These are phyloP conservation scores for Wickerhamomyces sydowiorum DNA, from an alignment of 805 yeast species.

Conservation along the genomic window DNA sequence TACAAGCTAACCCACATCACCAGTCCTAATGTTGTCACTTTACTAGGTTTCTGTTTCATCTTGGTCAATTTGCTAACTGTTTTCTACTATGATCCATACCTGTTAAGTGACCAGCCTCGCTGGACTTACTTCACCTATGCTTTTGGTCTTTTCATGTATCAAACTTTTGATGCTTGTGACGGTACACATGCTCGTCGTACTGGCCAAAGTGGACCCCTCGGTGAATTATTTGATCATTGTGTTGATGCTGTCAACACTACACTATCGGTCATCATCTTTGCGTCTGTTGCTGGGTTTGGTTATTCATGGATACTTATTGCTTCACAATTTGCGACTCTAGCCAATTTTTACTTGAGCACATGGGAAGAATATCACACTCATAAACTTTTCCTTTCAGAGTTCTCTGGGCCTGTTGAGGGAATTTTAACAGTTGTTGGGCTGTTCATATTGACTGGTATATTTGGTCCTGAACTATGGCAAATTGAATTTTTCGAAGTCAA, in stretches of 20 bases:
- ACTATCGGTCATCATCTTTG: constrained; percentile 66
- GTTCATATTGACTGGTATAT: constrained; percentile 56
- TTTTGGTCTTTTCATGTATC: constrained; percentile 79
- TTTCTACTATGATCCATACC: constrained; percentile 66
- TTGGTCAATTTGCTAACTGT: constrained; percentile 57
- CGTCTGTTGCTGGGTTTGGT: constrained; percentile 74
- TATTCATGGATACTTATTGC: constrained; percentile 53
- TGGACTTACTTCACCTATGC: constrained; percentile 81
- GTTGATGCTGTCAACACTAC: constrained; percentile 73
- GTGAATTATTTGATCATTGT: constrained; percentile 92
- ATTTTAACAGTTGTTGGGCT: constrained; percentile 55
- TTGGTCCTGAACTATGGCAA: constrained; percentile 70
- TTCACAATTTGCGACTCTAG: constrained; percentile 66
- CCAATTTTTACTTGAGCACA: constrained; percentile 83
- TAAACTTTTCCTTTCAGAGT: constrained; percentile 64
- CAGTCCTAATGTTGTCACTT: constrained; percentile 77
- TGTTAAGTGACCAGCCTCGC: constrained; percentile 53
- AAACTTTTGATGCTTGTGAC: constrained; percentile 94
- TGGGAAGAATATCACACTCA: constrained; percentile 97
- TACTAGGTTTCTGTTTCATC: constrained; percentile 72
- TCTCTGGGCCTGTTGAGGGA: constrained; percentile 96
- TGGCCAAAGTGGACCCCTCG: constrained; percentile 91
- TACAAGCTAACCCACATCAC: not conserved
- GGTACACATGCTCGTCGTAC: constrained; percentile 94
- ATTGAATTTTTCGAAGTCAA: constrained; percentile 31